Base-by-base conservation (phyloP, 2,329 filamentous ascomycete species). In the Macrophomina tecta region DNA sequence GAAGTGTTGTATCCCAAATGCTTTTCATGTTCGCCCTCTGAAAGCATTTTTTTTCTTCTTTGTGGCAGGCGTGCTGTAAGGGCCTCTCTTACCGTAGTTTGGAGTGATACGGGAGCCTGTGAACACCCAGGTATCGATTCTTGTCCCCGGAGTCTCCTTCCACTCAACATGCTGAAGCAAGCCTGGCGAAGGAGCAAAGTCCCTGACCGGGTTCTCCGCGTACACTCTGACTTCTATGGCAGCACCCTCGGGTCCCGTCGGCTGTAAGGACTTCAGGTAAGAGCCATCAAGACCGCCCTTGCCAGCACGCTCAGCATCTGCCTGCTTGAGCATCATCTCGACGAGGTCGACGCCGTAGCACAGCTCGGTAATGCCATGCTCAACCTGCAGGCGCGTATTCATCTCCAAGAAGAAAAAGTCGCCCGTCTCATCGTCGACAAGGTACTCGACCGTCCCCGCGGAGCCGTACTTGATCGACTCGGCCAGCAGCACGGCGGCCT, bases 361-460 rank as follows among this genome's bases (percentile, higher is more conserved):
- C 16, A 86, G 74, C 71, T 87, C 85, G 0, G 85, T 87, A 38
- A 87, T 86, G 0, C 83, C 83, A 71, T 87, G 85, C 72, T 87
- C 85, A 5, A 87, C 85, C 69, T 87, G 85, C 2, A 87, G 76
- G 53, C 85, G 77, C 0, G 85, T 87, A 70, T 87, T 87, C 84
- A 87, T 86, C 70, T 87, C 85, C 0, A 87, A 75, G 68, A 87
- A 87, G 78, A 85, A 97, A 78, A 95, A 97, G 51, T 90, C 86
- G 56, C 89, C 91, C 5, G 88, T 89, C 72, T 92, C 60, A 75
- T 93, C 91, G 77, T 97, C 93, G 5, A 97, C 89, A 51, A 97
- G 91, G 74, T 94, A 97, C 79, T 97, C 93, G 23, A 97, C 91
- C 0, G 93, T 97, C 1, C 93, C 93, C 8, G 92, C 93, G 6